These are phyloP conservation scores for Crepidotus sp. DNA, from an alignment of 1,284 basidiomycete species.

Conservation along the genomic window DNA sequence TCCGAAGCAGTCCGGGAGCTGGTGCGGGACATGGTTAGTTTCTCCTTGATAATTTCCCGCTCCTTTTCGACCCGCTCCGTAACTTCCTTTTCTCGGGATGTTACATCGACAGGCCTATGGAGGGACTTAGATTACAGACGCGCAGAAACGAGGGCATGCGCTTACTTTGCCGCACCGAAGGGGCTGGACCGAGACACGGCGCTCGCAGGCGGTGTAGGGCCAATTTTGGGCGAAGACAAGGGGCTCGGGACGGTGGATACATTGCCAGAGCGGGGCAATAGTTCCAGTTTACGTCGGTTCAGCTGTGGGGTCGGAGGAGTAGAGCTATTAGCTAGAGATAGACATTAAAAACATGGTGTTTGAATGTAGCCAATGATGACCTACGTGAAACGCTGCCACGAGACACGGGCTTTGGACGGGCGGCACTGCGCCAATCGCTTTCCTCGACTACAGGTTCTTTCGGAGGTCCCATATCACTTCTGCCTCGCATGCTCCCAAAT, in stretches of 20 bases:
- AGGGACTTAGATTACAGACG: slow-evolving; percentile 11
- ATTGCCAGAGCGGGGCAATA: slow-evolving; percentile 66
- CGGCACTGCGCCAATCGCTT: slow-evolving; percentile 31
- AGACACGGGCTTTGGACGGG: slow-evolving; percentile 31
- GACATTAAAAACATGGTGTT: slow-evolving; percentile 5
- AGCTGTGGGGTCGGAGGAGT: slow-evolving; percentile 75
- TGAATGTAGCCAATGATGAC: slow-evolving; percentile 21
- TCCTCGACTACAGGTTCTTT: slow-evolving; percentile 35
- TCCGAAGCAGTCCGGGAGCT: slow-evolving; percentile 56
- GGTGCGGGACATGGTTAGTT: slow-evolving; percentile 62
- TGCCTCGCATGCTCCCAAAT: slow-evolving; percentile 42
- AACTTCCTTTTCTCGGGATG: slow-evolving; percentile 69
- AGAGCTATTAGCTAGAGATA: slow-evolving; percentile 51
- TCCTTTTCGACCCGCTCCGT: slow-evolving; percentile 62
- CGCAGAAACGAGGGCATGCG: slow-evolving; percentile 9
- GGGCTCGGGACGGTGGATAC: slow-evolving; percentile 60
- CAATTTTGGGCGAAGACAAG: slow-evolving; percentile 66
- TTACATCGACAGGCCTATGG: slow-evolving; percentile 76
- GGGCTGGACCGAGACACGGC: slow-evolving; percentile 53
- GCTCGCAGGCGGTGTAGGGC: slow-evolving; percentile 37
- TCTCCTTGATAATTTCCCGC: slow-evolving; percentile 45
- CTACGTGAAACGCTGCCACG: slow-evolving; percentile 54
- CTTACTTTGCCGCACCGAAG: slow-evolving; percentile 80
- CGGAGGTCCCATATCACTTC: slow-evolving; percentile 45
- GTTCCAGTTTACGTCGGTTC: slow-evolving; percentile 70